Evolutionary conservation across 345 rosid species (phyloP).

Genomic region (Eucalyptus pauciflora): DNA sequence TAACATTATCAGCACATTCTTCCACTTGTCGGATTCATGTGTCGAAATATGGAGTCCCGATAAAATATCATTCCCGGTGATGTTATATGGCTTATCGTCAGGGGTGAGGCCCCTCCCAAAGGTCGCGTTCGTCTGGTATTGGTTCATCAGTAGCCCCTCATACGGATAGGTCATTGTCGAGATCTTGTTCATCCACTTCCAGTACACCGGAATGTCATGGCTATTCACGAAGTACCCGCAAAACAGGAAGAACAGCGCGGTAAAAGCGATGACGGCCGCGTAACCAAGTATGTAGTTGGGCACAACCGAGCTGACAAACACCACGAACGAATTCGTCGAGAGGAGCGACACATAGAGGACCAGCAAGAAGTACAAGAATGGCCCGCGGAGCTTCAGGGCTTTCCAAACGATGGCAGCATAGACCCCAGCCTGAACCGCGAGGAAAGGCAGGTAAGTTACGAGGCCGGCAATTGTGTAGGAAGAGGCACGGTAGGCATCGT

Average conservation of each 20-base stretch:
- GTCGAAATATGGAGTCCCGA: conserved; percentile 13
- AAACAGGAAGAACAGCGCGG: conserved; percentile 58
- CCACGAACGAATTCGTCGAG: conserved; percentile 66
- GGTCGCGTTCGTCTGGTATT: conserved; percentile 15
- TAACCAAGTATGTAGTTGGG: conserved; percentile 61
- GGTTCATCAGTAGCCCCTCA: conserved; percentile 59
- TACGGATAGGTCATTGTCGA: conserved; percentile 64
- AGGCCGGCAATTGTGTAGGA: conserved; percentile 55
- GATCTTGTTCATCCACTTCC: conserved; percentile 68
- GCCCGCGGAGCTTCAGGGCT: conserved; percentile 32
- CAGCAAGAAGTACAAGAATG: conserved; percentile 37
- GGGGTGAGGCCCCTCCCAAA: not conserved
- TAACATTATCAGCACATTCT: conserved; percentile 27
- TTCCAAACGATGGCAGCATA: conserved; percentile 49
- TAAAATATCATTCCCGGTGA: conserved; percentile 20
- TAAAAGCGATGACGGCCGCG: conserved; percentile 56
- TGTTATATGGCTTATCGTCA: not conserved
- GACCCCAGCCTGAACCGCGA: conserved; percentile 35
- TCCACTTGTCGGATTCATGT: conserved; percentile 26
- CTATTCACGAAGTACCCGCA: conserved; percentile 60
- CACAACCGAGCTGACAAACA: conserved; percentile 59
- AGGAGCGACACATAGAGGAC: conserved; percentile 49
- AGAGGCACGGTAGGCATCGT: conserved; percentile 57
- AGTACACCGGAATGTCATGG: conserved; percentile 27
- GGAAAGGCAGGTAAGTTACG: conserved; percentile 55